Evolutionary conservation across 2,329 filamentous ascomycete genomes (phyloP).

Genomic region (Colletotrichum endophyticum): DNA sequence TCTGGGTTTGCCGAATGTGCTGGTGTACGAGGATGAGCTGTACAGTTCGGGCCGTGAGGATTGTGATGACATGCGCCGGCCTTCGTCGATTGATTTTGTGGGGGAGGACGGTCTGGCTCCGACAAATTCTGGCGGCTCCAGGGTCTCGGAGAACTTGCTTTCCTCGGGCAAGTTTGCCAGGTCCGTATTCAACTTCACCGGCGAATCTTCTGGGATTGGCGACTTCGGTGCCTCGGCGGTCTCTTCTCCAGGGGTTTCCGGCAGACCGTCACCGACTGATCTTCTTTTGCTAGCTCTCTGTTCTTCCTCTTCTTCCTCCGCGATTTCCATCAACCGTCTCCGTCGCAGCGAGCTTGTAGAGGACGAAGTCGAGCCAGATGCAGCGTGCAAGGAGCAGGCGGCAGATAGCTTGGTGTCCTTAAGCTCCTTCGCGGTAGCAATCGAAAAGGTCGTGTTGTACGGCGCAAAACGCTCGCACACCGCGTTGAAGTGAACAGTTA

Average conservation of each 20-base stretch:
- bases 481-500: conserved; percentile 74
- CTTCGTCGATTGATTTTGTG: conserved; percentile 47
- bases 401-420: conserved; percentile 88
- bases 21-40: conserved; percentile 49
- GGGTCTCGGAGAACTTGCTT: conserved; percentile 53
- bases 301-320: conserved; percentile 88
- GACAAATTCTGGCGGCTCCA: conserved; percentile 57
- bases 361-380: conserved; percentile 84
- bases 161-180: conserved; percentile 56
- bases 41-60: conserved; percentile 57
- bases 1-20: conserved; percentile 69
- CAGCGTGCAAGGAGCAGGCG: conserved; percentile 87
- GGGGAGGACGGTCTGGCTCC: conserved; percentile 53
- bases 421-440: conserved; percentile 76
- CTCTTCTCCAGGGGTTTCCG: conserved; percentile 25
- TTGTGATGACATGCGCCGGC: conserved; percentile 55
- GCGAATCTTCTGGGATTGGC: conserved; percentile 31
- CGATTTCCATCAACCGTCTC: conserved; percentile 85
- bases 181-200: conserved; percentile 56
- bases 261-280: conserved; percentile 52
- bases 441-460: conserved; percentile 83
- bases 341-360: conserved; percentile 80
- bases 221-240: conserved; percentile 31
- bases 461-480: conserved; percentile 78
- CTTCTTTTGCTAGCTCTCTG: conserved; percentile 63